Percentiles rank a stretch among this genome's conserved stretches.
Conservation (phyloP, 805 yeast species). For the Metschnikowia anglica region DNA sequence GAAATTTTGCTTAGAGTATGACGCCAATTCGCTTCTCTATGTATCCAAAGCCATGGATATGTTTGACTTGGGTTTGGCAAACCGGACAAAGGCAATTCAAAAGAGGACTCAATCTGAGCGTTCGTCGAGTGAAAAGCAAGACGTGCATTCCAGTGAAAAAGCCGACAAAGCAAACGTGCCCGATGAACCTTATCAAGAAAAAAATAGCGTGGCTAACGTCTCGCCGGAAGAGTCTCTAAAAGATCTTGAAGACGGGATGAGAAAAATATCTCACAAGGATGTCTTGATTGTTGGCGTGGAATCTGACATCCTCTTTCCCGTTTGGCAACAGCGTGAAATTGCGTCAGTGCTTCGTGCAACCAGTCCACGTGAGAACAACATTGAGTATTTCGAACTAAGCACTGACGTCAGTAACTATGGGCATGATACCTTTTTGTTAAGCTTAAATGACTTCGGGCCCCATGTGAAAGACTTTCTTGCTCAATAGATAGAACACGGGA, state of each 20-base stretch:
- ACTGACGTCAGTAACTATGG: slow-evolving; percentile 80
- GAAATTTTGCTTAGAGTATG: slow-evolving; percentile 87
- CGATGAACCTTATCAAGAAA: slow-evolving; percentile 52
- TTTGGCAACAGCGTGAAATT: slow-evolving; percentile 90
- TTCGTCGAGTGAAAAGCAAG: slow-evolving; percentile 8
- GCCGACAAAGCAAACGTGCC: slow-evolving; percentile 35
- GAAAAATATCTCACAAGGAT: slow-evolving; percentile 58
- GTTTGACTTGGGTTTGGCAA: slow-evolving; percentile 67
- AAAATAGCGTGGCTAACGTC: slow-evolving; percentile 45
- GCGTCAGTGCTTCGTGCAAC: slow-evolving; percentile 50
- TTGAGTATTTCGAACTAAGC: slow-evolving; percentile 71
- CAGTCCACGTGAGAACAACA: slow-evolving; percentile 29
- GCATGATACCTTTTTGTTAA: slow-evolving; percentile 86
- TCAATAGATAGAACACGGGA: not conserved
- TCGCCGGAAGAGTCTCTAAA: slow-evolving; percentile 54
- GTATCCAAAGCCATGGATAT: slow-evolving; percentile 93
- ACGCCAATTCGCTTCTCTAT: slow-evolving; percentile 84
- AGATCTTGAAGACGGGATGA: slow-evolving; percentile 69
- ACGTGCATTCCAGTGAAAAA: slow-evolving; percentile 5
- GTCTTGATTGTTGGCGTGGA: slow-evolving; percentile 87
- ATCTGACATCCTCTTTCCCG: slow-evolving; percentile 87
- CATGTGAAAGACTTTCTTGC: slow-evolving; percentile 68
- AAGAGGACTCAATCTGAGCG: slow-evolving; percentile 41
- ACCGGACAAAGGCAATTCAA: slow-evolving; percentile 43
- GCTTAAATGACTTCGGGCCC: slow-evolving; percentile 74